Evolutionary conservation across 2,329 filamentous ascomycete genomes (phyloP).

Genomic region (Blastomyces gilchristii): DNA sequence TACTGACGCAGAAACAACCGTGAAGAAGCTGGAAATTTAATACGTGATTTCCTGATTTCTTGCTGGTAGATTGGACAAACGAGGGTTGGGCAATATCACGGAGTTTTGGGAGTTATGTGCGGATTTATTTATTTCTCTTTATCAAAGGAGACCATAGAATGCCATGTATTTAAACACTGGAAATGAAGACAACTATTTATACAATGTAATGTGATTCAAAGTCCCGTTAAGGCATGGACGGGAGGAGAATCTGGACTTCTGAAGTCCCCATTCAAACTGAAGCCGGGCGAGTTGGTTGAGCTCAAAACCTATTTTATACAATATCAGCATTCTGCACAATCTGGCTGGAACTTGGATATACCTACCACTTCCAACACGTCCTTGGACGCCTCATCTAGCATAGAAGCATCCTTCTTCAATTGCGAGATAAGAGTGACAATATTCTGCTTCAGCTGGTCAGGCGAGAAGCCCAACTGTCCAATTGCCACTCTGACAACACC

Average conservation of each 20-base stretch:
- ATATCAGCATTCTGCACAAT: constrained; percentile 40
- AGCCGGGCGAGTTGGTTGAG: constrained; percentile 75
- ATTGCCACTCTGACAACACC: constrained; percentile 84
- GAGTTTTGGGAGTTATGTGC: constrained; percentile 4
- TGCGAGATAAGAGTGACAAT: constrained; percentile 65
- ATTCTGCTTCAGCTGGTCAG: constrained; percentile 75
- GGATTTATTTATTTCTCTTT: constrained; percentile 15
- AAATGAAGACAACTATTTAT: constrained; percentile 31
- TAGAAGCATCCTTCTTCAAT: constrained; percentile 66
- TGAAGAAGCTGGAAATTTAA: constrained; percentile 38
- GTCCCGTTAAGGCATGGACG: constrained; percentile 36
- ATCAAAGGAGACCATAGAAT: constrained; percentile 33
- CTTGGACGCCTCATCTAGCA: constrained; percentile 57
- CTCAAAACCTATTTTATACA: constrained; percentile 63
- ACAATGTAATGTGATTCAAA: constrained; percentile 41
- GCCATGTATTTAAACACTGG: constrained; percentile 27
- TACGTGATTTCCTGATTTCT: constrained; percentile 1
- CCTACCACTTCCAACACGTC: constrained; percentile 60
- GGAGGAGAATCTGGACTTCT: constrained; percentile 50
- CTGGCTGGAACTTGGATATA: constrained; percentile 17
- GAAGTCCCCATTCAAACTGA: constrained; percentile 76
- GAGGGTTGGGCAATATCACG: neutral
- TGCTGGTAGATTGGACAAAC: constrained; percentile 9
- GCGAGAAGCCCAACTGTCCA: constrained; percentile 80
- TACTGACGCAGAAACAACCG: constrained; percentile 41